A percentile compares a stretch with the other conserved stretches of the same genome.
phyloP scores from a whole-genome alignment of 768 basidiomycete species.

The Suillus variegatus region DNA sequence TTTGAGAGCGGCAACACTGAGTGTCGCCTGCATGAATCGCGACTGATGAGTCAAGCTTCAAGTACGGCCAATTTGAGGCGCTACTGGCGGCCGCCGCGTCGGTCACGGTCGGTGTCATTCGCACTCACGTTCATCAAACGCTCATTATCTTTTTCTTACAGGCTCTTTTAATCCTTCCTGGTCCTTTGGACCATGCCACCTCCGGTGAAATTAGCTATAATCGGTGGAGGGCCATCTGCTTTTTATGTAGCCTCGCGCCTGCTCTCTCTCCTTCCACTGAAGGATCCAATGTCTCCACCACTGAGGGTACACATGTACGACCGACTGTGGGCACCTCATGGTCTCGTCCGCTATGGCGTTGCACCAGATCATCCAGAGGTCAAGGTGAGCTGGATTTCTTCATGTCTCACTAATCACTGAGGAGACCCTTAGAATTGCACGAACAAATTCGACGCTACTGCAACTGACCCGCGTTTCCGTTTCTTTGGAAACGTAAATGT shows the following conservation, averaged over 20 bases:
- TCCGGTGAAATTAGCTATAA: conserved; percentile 78
- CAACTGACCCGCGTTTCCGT: conserved; percentile 75
- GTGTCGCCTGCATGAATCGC: conserved; percentile 61
- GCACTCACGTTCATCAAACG: background rate
- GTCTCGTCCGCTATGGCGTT: conserved; percentile 93
- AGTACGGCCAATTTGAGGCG: background rate
- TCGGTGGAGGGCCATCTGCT: conserved; percentile 95
- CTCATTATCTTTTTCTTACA: background rate
- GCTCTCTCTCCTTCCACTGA: conserved; percentile 58
- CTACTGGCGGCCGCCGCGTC: background rate
- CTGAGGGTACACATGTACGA: conserved; percentile 87
- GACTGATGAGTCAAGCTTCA: background rate
- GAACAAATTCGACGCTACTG: conserved; percentile 87
- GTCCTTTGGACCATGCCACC: conserved; percentile 13
- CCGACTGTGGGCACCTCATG: conserved; percentile 91
- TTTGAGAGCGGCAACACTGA: conserved; percentile 58
- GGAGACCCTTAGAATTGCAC: conserved; percentile 78
- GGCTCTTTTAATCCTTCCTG: background rate
- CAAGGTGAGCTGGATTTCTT: conserved; percentile 52
- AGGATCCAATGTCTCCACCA: conserved; percentile 31
- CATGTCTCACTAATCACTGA: conserved; percentile 14
- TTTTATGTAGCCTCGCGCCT: conserved; percentile 92
- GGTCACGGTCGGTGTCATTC: background rate
- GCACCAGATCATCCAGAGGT: conserved; percentile 99
- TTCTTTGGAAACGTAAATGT: conserved; percentile 93